phyloP scores from a whole-genome alignment of 2,329 filamentous ascomycete genomes.

The Tolypocladium sp. region DNA sequence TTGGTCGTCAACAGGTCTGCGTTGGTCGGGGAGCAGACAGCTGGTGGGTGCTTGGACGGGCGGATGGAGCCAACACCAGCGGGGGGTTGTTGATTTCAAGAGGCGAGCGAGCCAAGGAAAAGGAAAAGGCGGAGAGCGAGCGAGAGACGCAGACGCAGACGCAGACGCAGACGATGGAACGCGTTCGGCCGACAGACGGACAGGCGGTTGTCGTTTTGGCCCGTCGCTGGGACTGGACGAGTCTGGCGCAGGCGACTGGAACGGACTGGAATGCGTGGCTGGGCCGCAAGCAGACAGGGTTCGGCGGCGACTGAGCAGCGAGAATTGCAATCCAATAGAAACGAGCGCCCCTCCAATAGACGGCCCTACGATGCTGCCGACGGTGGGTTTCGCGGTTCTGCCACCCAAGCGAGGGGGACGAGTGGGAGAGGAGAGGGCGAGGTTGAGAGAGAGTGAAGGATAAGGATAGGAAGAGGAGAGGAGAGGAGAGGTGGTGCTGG shows the following conservation, averaged over 20 bases:
- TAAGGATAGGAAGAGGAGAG: neutral
- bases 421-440: neutral
- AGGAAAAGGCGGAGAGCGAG: neutral
- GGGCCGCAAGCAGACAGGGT: conserved; percentile 5
- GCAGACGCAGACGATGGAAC: neutral
- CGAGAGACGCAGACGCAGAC: neutral
- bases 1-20: neutral
- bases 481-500: neutral
- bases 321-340: neutral
- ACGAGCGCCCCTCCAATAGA: neutral
- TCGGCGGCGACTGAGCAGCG: neutral
- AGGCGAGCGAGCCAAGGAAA: neutral
- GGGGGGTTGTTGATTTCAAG: neutral
- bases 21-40: neutral
- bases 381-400: neutral
- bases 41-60: neutral
- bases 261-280: conserved; percentile 9
- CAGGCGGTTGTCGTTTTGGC: neutral
- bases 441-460: neutral
- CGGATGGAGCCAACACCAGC: neutral
- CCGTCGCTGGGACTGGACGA: neutral
- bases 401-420: neutral
- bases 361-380: neutral
- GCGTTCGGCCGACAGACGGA: neutral
- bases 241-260: neutral